A percentile compares a stretch with the other conserved stretches of the same genome.
phyloP scores from a whole-genome alignment of 2,329 filamentous ascomycete genomes.

The Alternaria sp. region DNA sequence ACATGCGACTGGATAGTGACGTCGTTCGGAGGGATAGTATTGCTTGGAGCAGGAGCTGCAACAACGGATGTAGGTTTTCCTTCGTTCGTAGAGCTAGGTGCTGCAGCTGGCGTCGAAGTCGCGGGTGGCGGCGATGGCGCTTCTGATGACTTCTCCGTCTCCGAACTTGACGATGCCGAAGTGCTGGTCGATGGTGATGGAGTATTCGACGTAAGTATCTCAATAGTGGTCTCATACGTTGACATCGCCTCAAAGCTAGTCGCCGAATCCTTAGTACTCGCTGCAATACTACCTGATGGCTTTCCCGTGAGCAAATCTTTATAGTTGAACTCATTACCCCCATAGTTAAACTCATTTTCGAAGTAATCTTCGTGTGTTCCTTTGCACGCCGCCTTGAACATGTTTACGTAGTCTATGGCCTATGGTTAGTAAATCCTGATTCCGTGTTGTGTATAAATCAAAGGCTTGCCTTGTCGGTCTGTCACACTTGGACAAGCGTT shows the following conservation, averaged over 20 bases:
- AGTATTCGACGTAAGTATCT: neutral
- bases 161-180: neutral
- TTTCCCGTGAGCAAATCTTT: neutral
- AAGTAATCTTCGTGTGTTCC: neutral
- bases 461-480: neutral
- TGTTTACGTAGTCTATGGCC: neutral
- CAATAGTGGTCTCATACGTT: neutral
- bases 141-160: neutral
- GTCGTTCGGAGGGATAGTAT: neutral
- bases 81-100: neutral
- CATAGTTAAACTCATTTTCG: neutral
- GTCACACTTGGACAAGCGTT: neutral
- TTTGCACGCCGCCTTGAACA: neutral
- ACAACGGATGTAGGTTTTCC: neutral
- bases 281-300: neutral
- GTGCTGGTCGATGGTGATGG: neutral
- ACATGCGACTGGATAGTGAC: neutral
- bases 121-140: neutral
- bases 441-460: neutral
- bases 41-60: neutral
- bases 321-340: neutral
- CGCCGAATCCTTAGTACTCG: neutral
- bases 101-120: neutral
- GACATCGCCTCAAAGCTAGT: neutral
- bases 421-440: neutral